Evolutionary conservation across 1,139 yeast species (phyloP).

Genomic region (Suhomyces chickasaworum): DNA sequence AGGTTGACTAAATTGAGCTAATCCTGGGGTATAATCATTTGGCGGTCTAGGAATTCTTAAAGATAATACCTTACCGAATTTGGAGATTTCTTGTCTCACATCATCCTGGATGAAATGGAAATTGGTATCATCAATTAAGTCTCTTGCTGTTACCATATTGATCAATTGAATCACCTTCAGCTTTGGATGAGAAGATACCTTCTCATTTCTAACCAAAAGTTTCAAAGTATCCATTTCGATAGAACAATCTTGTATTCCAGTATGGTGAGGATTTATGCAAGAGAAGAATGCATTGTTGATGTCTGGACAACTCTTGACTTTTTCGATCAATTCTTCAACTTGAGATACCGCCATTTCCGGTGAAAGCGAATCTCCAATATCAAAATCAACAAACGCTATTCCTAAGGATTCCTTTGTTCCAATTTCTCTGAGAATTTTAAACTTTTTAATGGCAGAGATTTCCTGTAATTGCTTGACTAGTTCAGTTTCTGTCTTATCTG

Average conservation of each 20-base stretch:
- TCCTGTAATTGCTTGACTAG: conserved; percentile 28
- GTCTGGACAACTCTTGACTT: conserved; percentile 19
- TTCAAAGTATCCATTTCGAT: conserved; percentile 36
- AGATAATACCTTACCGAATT: conserved; percentile 54
- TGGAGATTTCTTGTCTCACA: conserved; percentile 52
- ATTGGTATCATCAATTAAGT: conserved; percentile 54
- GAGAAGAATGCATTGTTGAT: conserved; percentile 35
- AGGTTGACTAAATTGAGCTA: conserved; percentile 48
- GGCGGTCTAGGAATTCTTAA: conserved; percentile 71
- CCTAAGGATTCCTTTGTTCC: conserved; percentile 43
- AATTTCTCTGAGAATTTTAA: conserved; percentile 39
- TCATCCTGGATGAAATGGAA: conserved; percentile 55
- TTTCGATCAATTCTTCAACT: conserved; percentile 20
- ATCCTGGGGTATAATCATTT: conserved; percentile 47
- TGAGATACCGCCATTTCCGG: conserved; percentile 19
- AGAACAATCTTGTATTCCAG: conserved; percentile 41
- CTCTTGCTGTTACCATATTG: conserved; percentile 67
- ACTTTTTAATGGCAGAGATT: conserved; percentile 27
- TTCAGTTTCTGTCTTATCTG: conserved; percentile 29
- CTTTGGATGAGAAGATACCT: conserved; percentile 37
- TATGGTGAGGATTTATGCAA: conserved; percentile 32
- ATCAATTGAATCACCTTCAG: conserved; percentile 66
- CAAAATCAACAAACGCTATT: conserved; percentile 43
- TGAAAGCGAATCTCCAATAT: conserved; percentile 20
- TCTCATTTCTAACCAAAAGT: conserved; percentile 38